Conservation (phyloP, 2,329 filamentous ascomycete genomes). For the Cladobotryum protrusum region DNA sequence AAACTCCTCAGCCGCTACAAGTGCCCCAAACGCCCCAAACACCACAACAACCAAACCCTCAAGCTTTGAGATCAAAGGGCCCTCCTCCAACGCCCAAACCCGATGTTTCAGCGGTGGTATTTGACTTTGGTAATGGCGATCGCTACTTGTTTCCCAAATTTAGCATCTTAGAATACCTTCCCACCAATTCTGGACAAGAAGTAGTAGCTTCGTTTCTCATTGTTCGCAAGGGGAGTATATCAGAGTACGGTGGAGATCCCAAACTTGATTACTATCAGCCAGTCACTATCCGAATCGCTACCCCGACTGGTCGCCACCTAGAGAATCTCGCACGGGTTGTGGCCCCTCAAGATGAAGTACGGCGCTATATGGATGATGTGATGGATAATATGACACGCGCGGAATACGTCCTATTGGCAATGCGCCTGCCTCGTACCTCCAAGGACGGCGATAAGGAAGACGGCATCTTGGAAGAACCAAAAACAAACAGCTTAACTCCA, state of each 20-base stretch:
- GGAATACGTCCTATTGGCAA: constrained; percentile 60
- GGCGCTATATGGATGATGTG: constrained; percentile 62
- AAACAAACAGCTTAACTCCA: constrained; percentile 24
- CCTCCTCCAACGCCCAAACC: constrained; percentile 48
- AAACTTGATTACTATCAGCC: constrained; percentile 70
- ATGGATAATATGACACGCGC: constrained; percentile 64
- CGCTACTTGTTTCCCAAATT: constrained; percentile 74
- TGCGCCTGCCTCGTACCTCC: constrained; percentile 50
- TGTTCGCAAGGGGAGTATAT: constrained; percentile 63
- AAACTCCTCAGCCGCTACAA: constrained; percentile 13
- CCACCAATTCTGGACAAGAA: constrained; percentile 44
- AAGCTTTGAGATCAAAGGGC: constrained; percentile 55
- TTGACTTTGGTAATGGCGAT: constrained; percentile 69
- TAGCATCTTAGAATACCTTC: constrained; percentile 65
- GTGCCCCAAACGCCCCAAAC: constrained; percentile 2
- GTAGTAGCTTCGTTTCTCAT: constrained; percentile 72
- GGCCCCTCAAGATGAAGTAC: constrained; percentile 56
- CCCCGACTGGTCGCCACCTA: constrained; percentile 48
- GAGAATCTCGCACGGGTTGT: constrained; percentile 57
- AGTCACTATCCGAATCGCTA: constrained; percentile 56
- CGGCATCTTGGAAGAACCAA: constrained; percentile 23
- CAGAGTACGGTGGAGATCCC: constrained; percentile 58
- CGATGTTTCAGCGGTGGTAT: constrained; percentile 59
- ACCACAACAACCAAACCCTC: constrained; percentile 33
- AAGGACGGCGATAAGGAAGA: constrained; percentile 27